These are phyloP conservation scores for Claviceps maximensis DNA, from an alignment of 2,329 filamentous ascomycete genomes.

Conservation along the genomic window DNA sequence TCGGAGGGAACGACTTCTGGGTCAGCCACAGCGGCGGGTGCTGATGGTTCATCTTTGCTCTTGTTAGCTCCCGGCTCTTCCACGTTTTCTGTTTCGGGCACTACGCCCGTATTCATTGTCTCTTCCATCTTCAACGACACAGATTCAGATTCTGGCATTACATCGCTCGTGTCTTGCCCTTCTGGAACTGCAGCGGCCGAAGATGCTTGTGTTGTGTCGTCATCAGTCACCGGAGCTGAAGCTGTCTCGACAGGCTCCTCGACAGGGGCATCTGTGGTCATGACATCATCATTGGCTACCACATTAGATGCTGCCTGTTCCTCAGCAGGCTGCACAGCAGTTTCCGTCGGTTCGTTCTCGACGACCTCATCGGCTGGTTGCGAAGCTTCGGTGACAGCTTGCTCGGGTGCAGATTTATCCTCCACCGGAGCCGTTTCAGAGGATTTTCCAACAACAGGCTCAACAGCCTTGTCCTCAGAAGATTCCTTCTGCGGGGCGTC, in stretches of 20 bases:
- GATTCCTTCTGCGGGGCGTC: neutral
- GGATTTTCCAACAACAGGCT: neutral
- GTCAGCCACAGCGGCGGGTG: neutral
- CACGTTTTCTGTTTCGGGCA: neutral
- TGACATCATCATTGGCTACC: neutral
- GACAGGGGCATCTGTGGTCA: neutral
- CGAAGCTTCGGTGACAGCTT: neutral
- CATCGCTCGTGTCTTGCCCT: neutral
- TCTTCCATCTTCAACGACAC: neutral
- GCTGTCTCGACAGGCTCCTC: neutral
- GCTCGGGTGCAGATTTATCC: neutral
- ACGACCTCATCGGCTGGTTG: neutral
- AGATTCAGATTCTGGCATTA: neutral
- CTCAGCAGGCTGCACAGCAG: neutral
- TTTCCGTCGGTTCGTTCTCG: neutral
- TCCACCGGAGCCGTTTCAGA: neutral
- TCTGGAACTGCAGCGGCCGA: neutral
- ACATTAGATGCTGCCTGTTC: neutral
- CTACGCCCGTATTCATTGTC: neutral
- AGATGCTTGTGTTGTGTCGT: neutral
- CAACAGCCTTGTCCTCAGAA: neutral
- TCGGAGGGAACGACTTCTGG: neutral
- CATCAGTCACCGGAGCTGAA: neutral
- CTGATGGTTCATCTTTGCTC: neutral
- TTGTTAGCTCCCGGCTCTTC: neutral